Conservation (phyloP, 257 asterid genomes). For the Thymus mandschuricus region DNA sequence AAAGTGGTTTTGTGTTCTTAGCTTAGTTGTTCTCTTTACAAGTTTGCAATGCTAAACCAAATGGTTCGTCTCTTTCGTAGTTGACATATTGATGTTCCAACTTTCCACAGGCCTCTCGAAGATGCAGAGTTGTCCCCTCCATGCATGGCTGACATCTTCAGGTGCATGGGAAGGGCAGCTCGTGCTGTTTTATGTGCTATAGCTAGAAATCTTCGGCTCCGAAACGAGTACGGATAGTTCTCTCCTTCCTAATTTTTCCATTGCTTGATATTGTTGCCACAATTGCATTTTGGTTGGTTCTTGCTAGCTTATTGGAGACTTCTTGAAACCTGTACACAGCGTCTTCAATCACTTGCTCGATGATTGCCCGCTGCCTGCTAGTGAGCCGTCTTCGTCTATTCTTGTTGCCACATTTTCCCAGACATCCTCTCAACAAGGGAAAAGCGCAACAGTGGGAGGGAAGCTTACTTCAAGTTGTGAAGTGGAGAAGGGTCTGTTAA, state of each 20-base stretch:
- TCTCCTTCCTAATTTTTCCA: not conserved
- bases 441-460: slow-evolving; percentile 58
- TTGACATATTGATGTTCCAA: slow-evolving; percentile 23
- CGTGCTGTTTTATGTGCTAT: slow-evolving; percentile 83
- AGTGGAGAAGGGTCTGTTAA: slow-evolving; percentile 83
- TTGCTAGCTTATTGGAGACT: slow-evolving; percentile 21
- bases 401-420: slow-evolving; percentile 75
- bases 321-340: slow-evolving; percentile 53
- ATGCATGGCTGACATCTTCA: slow-evolving; percentile 89
- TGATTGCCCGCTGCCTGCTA: slow-evolving; percentile 86
- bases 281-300: slow-evolving; percentile 17
- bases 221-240: slow-evolving; percentile 76
- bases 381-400: slow-evolving; percentile 82
- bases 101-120: slow-evolving; percentile 65
- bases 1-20: not conserved
- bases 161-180: slow-evolving; percentile 96
- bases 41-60: not conserved
- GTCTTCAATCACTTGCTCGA: slow-evolving; percentile 88
- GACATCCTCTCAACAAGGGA: slow-evolving; percentile 56
- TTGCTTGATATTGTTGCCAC: slow-evolving; percentile 4
- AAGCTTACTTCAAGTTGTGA: slow-evolving; percentile 64
- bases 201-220: slow-evolving; percentile 90
- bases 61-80: not conserved
- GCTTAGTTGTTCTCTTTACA: not conserved
- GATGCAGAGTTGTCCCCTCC: slow-evolving; percentile 93